These are phyloP conservation scores for Metschnikowia cubensis DNA, from an alignment of 805 yeast genomes.

Conservation along the genomic window DNA sequence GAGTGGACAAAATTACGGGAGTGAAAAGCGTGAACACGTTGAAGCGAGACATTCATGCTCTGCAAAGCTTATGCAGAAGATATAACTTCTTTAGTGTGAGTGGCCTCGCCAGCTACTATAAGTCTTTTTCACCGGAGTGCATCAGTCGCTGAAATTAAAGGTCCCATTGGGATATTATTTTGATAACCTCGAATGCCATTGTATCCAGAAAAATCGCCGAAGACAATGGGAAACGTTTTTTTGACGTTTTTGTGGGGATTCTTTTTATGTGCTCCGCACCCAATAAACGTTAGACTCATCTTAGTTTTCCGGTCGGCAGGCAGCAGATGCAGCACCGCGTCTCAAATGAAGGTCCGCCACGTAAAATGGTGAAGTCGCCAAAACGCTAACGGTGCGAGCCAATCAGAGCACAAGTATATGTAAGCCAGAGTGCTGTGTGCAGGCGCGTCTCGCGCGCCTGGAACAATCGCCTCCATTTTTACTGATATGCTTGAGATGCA, in stretches of 20 bases:
- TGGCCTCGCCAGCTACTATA: not conserved
- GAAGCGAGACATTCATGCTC: too few relatives aligned
- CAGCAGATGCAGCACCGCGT: not conserved
- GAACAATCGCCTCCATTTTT: conserved; percentile 1
- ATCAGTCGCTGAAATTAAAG: too few relatives aligned
- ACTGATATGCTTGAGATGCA: conserved; percentile 3
- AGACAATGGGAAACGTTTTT: too few relatives aligned
- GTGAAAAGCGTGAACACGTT: too few relatives aligned
- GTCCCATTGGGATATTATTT: too few relatives aligned
- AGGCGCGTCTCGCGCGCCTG: not conserved
- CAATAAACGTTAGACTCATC: not conserved
- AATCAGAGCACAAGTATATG: not conserved
- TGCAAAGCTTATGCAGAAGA: not conserved
- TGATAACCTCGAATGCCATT: too few relatives aligned
- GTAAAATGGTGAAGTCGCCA: not conserved
- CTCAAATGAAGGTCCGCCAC: not conserved
- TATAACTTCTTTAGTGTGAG: not conserved
- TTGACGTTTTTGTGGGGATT: not conserved
- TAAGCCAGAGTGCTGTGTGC: not conserved
- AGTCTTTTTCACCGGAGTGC: not conserved
- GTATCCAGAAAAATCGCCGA: too few relatives aligned
- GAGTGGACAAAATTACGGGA: not conserved
- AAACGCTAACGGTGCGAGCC: not conserved
- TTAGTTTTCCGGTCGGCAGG: not conserved
- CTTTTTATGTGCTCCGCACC: not conserved